Percentiles rank a stretch among this genome's conserved stretches.
Conservation (phyloP, 2,329 filamentous ascomycete species). For the Dactylellina drechsleri region DNA sequence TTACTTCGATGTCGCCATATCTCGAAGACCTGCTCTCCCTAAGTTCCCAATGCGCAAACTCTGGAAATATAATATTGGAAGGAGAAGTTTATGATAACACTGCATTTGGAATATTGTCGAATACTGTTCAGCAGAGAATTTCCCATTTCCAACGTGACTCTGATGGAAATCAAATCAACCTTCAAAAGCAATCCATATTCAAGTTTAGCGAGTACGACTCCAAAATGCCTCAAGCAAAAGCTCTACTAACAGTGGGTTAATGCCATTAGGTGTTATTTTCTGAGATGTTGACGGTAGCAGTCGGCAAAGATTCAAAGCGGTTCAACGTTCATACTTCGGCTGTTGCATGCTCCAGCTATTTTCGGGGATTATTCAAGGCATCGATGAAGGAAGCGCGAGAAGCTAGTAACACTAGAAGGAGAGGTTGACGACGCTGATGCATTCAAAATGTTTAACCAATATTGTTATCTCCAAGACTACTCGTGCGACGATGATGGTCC, state of each 20-base stretch:
- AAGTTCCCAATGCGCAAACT: not conserved
- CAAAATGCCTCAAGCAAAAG: too few relatives aligned
- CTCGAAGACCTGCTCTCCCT: too few relatives aligned
- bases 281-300: not conserved
- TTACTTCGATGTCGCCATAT: too few relatives aligned
- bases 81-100: conserved; percentile 5
- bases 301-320: conserved; percentile 3
- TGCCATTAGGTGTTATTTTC: too few relatives aligned
- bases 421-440: conserved; percentile 24
- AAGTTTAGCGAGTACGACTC: too few relatives aligned
- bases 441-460: conserved; percentile 29
- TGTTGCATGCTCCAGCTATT: conserved; percentile 25
- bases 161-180: too few relatives aligned
- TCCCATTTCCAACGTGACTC: too few relatives aligned
- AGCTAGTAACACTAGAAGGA: not conserved
- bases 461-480: conserved; percentile 40
- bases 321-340: conserved; percentile 27
- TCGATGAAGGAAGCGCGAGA: conserved; percentile 18
- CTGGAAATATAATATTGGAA: not conserved
- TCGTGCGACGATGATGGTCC: not conserved
- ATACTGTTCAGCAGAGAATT: conserved; percentile 30
- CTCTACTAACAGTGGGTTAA: too few relatives aligned
- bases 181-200: too few relatives aligned
- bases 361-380: conserved; percentile 14
- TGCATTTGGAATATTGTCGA: conserved; percentile 25